Evolutionary conservation across 2,329 filamentous ascomycete species (phyloP).

Genomic region (Colletotrichum orchidophilum): DNA sequence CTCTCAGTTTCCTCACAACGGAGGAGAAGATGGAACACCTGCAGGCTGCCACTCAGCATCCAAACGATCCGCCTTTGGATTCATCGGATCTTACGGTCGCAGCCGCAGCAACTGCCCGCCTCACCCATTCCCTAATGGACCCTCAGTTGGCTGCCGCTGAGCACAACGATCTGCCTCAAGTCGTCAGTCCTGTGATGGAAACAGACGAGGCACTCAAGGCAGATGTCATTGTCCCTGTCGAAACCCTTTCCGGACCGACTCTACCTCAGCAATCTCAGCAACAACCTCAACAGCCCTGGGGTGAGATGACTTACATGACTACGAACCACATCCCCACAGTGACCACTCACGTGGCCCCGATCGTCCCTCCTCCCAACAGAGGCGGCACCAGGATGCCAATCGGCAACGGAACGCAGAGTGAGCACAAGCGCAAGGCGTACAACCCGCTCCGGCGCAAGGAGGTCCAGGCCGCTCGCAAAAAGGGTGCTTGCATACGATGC

Average conservation of each 20-base stretch:
- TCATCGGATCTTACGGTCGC: conserved; percentile 64
- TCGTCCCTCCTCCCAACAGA: conserved; percentile 38
- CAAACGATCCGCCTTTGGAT: conserved; percentile 49
- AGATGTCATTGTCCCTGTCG: neutral
- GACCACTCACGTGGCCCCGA: conserved; percentile 28
- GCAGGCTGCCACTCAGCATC: conserved; percentile 52
- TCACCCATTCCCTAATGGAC: conserved; percentile 64
- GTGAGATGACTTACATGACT: conserved; percentile 61
- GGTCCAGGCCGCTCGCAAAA: conserved; percentile 71
- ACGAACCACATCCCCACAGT: conserved; percentile 37
- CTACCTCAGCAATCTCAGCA: neutral
- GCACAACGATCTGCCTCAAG: conserved; percentile 10
- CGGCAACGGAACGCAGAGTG: conserved; percentile 33
- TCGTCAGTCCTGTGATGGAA: conserved; percentile 18
- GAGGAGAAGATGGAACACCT: conserved; percentile 56
- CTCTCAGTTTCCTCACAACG: conserved; percentile 48
- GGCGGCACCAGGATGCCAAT: conserved; percentile 63
- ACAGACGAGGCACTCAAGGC: conserved; percentile 17
- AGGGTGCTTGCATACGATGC: conserved; percentile 73
- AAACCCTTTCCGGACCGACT: neutral
- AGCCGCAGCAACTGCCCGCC: conserved; percentile 63
- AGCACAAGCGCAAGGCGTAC: conserved; percentile 36
- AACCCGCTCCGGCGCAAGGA: conserved; percentile 68
- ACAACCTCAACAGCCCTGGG: conserved; percentile 56
- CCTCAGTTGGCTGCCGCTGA: conserved; percentile 49